Conservation (phyloP, 179 eudicot species). For the Silene noctiflora region DNA sequence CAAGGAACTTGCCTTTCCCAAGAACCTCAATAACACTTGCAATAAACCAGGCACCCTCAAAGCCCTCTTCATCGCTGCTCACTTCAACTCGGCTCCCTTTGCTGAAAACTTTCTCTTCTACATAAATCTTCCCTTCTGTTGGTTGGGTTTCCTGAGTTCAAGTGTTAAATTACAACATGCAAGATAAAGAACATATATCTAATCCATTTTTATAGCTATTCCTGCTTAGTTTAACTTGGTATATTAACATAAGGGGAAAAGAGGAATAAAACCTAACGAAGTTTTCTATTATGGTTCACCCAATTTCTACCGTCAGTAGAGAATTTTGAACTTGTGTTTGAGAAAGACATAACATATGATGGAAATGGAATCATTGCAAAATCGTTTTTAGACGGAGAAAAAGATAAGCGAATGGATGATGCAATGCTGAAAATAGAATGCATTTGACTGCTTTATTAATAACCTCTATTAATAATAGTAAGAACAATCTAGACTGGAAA, state of each 20-base stretch:
- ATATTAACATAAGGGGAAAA: no score
- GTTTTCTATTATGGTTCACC: no score
- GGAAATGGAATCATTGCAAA: no score
- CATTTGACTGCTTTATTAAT: not conserved
- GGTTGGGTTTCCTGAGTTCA: constrained; percentile 30
- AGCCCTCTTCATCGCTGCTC: constrained; percentile 84
- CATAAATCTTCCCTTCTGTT: constrained; percentile 7
- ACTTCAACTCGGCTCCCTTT: constrained; percentile 67
- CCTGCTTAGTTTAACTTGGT: no score
- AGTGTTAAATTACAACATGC: not conserved
- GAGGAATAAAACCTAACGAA: no score
- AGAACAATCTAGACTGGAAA: not conserved
- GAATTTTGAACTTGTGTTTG: no score
- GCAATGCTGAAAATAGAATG: not conserved
- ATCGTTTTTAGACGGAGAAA: not conserved
- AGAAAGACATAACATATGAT: no score
- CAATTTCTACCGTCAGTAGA: no score
- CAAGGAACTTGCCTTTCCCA: constrained; percentile 38
- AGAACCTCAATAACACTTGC: constrained; percentile 50
- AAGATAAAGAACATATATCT: not conserved
- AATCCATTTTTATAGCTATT: no score
- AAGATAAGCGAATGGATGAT: not conserved
- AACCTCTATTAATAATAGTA: not conserved
- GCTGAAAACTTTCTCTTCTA: constrained; percentile 29
- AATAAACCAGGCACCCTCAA: constrained; percentile 82